Evolutionary conservation across 1,284 basidiomycete genomes (phyloP).

Genomic region (Rhodotorula sp.): DNA sequence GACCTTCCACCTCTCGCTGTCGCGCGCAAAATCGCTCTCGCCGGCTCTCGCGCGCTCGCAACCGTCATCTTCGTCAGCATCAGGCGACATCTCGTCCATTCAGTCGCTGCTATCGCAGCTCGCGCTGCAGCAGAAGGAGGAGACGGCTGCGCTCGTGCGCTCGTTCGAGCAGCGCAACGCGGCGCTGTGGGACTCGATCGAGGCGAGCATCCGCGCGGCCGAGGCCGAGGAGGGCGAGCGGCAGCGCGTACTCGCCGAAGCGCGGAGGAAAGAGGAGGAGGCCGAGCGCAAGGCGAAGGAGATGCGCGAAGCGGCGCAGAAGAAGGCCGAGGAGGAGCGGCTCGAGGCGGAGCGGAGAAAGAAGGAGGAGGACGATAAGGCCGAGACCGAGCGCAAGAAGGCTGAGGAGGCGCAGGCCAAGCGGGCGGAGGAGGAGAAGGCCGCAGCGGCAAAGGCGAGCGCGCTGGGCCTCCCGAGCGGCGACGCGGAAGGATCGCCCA

Average conservation of each 20-base stretch:
- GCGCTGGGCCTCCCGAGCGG: slow-evolving; percentile 6
- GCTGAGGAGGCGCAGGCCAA: slow-evolving; percentile 61
- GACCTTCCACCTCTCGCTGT: slow-evolving; percentile 36
- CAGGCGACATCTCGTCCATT: slow-evolving; percentile 22
- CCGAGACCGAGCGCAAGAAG: slow-evolving; percentile 53
- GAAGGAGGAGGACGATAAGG: slow-evolving; percentile 55
- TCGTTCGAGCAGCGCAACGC: slow-evolving; percentile 77
- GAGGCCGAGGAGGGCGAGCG: slow-evolving; percentile 75
- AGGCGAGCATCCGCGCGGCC: slow-evolving; percentile 72
- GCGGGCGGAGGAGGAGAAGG: slow-evolving; percentile 8
- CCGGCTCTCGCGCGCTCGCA: background rate
- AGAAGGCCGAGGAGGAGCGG: slow-evolving; percentile 26
- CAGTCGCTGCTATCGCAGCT: slow-evolving; percentile 32
- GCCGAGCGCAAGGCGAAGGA: slow-evolving; percentile 46
- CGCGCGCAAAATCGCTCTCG: slow-evolving; percentile 22
- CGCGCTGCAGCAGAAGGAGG: slow-evolving; percentile 44
- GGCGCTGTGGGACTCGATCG: slow-evolving; percentile 68
- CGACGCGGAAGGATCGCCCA: slow-evolving; percentile 19
- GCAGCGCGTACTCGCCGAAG: slow-evolving; percentile 57
- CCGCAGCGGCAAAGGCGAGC: slow-evolving; percentile 13
- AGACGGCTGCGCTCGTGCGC: slow-evolving; percentile 69
- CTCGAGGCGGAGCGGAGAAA: slow-evolving; percentile 57
- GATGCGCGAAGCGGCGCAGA: slow-evolving; percentile 27
- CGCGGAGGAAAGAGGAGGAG: slow-evolving; percentile 63
- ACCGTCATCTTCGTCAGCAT: background rate